Percentiles rank a stretch among this genome's conserved stretches.
Evolutionary conservation across 2,329 filamentous ascomycete genomes (phyloP).

Genomic region (Aureobasidium sp.): DNA sequence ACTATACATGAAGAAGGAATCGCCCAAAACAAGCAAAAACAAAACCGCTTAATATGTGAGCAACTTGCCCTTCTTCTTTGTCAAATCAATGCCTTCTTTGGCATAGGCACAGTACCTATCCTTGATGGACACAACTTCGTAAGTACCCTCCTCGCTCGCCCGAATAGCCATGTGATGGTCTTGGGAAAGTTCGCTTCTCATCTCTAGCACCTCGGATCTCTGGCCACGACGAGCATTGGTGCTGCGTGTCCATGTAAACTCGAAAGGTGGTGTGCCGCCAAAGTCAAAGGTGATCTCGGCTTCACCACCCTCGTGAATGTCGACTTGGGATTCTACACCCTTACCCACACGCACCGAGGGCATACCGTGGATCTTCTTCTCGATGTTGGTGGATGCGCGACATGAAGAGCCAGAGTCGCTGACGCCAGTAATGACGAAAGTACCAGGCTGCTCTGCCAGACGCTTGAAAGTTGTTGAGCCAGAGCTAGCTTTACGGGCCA

Average conservation of each 20-base stretch:
- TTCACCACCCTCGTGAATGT: constrained; percentile 94
- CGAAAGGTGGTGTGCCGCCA: constrained; percentile 90
- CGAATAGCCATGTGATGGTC: constrained; percentile 75
- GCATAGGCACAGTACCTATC: constrained; percentile 88
- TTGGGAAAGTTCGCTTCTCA: constrained; percentile 76
- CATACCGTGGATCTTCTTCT: constrained; percentile 82
- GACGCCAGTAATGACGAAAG: constrained; percentile 79
- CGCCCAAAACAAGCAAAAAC: background rate
- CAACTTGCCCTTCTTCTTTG: constrained; percentile 27
- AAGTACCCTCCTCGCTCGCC: constrained; percentile 89
- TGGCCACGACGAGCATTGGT: constrained; percentile 76
- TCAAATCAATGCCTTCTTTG: constrained; percentile 51
- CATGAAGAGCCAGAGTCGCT: constrained; percentile 86
- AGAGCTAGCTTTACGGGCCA: constrained; percentile 70
- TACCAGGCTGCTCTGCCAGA: constrained; percentile 83
- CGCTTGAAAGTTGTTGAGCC: constrained; percentile 80
- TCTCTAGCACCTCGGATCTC: constrained; percentile 76
- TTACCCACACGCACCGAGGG: constrained; percentile 86
- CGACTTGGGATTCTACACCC: constrained; percentile 70
- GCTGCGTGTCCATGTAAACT: constrained; percentile 92
- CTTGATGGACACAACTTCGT: constrained; percentile 94
- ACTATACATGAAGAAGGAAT: constrained; percentile 3
- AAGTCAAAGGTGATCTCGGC: constrained; percentile 94
- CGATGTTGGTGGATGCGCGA: constrained; percentile 68
- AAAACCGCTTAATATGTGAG: constrained; percentile 26